Base-by-base conservation (phyloP, 2,329 filamentous ascomycete genomes). In the Cytospora schulzeri region DNA sequence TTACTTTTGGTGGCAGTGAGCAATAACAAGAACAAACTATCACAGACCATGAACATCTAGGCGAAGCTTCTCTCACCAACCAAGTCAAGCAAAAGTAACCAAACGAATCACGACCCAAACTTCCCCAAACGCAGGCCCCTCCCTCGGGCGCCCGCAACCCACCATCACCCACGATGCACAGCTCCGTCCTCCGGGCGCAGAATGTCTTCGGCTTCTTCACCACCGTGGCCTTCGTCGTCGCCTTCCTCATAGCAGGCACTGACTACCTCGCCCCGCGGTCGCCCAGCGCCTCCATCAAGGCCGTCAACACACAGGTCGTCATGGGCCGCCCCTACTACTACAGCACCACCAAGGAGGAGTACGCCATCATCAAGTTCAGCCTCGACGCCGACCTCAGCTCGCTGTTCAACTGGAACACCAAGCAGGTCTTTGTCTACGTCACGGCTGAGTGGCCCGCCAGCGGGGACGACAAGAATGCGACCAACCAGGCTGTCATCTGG, bases 351-450 rank as follows among this genome's bases (percentile, higher is more conserved):
- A 92, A 91, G 78, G 93, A 98, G 79, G 95, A 99, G 79, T 98
- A 97, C 77, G 95, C 94, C 71, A 88, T 95, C 75, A 90, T 99
- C 75, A 90, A 89, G 76, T 99, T 99, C 83, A 91, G 93, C 73
- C 85, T 99, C 66, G 91, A 97, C 73, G 91, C 93, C 60, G 94
- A 99, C 79, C 86, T 99, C 66, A 90, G 88, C 66, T 90, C 90
- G 52, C 91, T 99, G 71, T 98, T 98, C 85, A 96, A 91, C 74
- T 99, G 94, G 95, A 99, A 99, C 83, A 99, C 96, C 24, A 99
- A 99, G 78, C 92, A 98, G 79, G 81, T 99, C 73, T 99, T 98
- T 79, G 88, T 97, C 76, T 99, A 97, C 81, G 88, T 99, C 65
- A 94, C 92, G 62, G 94, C 94, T 62, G 89, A 88, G 71, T 90